Evolutionary conservation across 176 grass and related monocot species (phyloP).

Genomic region (Cenchrus fungigraminus): DNA sequence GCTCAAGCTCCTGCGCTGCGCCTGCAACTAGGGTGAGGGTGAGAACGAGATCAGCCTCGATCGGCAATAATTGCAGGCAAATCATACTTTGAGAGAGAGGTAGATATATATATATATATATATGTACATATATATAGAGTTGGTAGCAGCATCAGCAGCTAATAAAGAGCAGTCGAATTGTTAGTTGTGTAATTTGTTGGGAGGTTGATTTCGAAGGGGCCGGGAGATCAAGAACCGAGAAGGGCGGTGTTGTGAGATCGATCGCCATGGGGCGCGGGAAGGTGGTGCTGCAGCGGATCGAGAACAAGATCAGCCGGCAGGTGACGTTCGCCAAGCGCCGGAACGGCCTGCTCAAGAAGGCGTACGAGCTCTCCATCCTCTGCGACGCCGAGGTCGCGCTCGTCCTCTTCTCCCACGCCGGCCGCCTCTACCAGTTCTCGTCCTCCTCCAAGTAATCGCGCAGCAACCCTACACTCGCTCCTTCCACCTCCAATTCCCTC

Average conservation of each 20-base stretch:
- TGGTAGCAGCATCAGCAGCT: no score
- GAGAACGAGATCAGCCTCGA: neutral
- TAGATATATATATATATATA: no score
- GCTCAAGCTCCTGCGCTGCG: neutral
- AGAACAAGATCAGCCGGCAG: conserved; percentile 94
- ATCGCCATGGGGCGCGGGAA: conserved; percentile 72
- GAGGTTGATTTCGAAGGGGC: conserved; percentile 8
- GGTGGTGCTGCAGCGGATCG: conserved; percentile 86
- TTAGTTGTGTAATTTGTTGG: neutral
- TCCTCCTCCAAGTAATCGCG: conserved; percentile 51
- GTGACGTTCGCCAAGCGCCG: conserved; percentile 86
- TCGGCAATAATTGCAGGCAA: conserved; percentile 2
- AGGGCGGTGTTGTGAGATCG: no score
- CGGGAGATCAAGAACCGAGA: neutral
- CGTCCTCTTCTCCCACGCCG: conserved; percentile 78
- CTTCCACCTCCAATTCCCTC: neutral
- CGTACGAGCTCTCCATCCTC: conserved; percentile 84
- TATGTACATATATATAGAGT: no score
- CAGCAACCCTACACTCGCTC: no score
- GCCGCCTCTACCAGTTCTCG: conserved; percentile 75
- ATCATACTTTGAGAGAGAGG: neutral
- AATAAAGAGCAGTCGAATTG: neutral
- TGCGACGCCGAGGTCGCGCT: conserved; percentile 80
- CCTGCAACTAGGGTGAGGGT: no score
- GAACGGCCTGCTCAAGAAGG: conserved; percentile 88